These are phyloP conservation scores for Rhodamnia rubescens DNA, from an alignment of 345 rosid species.

Conservation along the genomic window DNA sequence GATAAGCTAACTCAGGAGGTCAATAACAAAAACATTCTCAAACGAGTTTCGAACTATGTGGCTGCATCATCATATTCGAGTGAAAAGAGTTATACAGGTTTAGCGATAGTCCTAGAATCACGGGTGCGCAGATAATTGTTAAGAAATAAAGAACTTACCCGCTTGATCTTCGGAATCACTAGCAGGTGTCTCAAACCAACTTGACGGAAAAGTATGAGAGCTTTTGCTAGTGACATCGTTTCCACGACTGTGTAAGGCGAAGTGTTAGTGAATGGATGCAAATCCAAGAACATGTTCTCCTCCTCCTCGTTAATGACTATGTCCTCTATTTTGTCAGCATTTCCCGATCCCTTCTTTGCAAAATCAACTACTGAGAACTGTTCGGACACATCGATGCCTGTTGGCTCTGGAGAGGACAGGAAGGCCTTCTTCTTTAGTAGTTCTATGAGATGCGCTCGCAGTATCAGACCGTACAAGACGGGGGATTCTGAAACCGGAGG, in stretches of 20 bases:
- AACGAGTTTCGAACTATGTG: not conserved
- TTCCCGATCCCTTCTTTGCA: constrained; percentile 73
- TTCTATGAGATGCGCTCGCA: constrained; percentile 65
- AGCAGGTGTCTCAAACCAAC: constrained; percentile 81
- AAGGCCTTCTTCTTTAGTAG: constrained; percentile 61
- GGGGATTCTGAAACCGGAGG: constrained; percentile 33
- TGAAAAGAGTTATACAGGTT: not conserved
- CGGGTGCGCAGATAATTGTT: not conserved
- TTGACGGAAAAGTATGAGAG: constrained; percentile 65
- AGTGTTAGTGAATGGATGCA: constrained; percentile 80
- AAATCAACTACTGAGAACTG: constrained; percentile 51
- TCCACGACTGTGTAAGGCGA: constrained; percentile 90
- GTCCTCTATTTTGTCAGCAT: constrained; percentile 48
- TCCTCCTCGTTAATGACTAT: constrained; percentile 54
- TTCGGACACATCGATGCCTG: constrained; percentile 17
- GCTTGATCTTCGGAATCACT: constrained; percentile 58
- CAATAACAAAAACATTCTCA: not conserved
- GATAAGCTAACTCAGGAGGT: not conserved
- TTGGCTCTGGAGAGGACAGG: constrained; percentile 28
- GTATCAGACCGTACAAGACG: constrained; percentile 62
- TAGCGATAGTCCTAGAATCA: not conserved
- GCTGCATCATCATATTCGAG: not conserved
- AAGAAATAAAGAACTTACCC: constrained; percentile 25
- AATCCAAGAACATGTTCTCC: constrained; percentile 75
- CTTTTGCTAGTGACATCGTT: constrained; percentile 88